phyloP scores from a whole-genome alignment of 768 basidiomycete genomes.

The Naganishia friedmannii region DNA sequence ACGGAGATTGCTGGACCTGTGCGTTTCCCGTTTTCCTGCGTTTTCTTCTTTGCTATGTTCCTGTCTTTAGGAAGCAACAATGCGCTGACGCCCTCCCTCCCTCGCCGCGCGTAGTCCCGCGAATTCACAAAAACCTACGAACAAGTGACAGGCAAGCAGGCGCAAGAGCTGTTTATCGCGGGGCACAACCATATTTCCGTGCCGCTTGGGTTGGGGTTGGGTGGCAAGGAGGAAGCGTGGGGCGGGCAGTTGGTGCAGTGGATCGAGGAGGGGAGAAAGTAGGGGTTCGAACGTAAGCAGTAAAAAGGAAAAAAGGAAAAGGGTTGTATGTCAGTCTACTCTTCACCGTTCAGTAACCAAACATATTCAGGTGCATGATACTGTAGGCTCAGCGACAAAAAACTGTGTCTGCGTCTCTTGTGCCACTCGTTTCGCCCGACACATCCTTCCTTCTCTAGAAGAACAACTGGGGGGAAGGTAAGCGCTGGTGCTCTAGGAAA shows the following conservation, averaged over 20 bases:
- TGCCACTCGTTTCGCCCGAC: too few species aligned
- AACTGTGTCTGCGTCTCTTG: too few species aligned
- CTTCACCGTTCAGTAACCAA: background rate
- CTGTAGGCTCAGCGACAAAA: too few species aligned
- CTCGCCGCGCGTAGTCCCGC: constrained; percentile 12
- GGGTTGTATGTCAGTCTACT: background rate
- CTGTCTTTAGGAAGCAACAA: background rate
- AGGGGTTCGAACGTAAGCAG: too few species aligned
- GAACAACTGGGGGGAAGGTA: too few species aligned
- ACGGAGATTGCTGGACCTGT: constrained; percentile 24
- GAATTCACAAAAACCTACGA: background rate
- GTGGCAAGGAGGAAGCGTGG: constrained; percentile 26
- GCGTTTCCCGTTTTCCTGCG: background rate
- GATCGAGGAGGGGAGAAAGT: constrained; percentile 4
- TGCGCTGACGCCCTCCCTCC: background rate
- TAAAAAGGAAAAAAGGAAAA: too few species aligned
- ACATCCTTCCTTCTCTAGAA: too few species aligned
- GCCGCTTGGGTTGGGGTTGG: constrained; percentile 22
- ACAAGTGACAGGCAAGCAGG: background rate
- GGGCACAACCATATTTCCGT: constrained; percentile 29
- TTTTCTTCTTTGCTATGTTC: background rate
- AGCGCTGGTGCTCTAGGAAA: too few species aligned
- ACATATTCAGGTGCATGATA: too few species aligned
- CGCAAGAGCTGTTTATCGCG: background rate
- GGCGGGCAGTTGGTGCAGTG: constrained; percentile 4